Evolutionary conservation across 441 rosid species (phyloP).

Genomic region (Aleurites moluccanus): DNA sequence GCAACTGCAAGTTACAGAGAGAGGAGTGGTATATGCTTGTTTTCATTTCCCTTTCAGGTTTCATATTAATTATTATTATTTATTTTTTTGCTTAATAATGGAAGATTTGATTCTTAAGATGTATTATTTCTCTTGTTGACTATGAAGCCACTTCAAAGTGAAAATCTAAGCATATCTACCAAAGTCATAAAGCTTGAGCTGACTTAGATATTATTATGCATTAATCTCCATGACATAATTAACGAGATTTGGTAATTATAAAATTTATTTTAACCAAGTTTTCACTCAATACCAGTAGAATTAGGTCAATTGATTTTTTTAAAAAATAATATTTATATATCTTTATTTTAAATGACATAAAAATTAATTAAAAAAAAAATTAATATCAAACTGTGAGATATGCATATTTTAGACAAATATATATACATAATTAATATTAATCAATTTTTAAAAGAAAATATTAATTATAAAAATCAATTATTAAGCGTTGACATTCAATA

Average conservation of each 20-base stretch:
- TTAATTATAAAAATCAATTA: too few relatives aligned
- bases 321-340: too few relatives aligned
- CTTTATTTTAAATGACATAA: too few relatives aligned
- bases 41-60: neutral
- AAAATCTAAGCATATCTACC: neutral
- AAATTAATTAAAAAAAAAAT: too few relatives aligned
- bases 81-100: neutral
- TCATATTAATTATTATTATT: neutral
- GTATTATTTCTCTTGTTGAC: slow-evolving; percentile 1
- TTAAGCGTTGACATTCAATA: too few relatives aligned
- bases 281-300: neutral
- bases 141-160: slow-evolving; percentile 1
- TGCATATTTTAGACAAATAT: too few relatives aligned
- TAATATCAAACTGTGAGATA: too few relatives aligned
- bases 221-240: neutral
- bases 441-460: too few relatives aligned
- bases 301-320: too few relatives aligned
- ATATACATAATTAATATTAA: too few relatives aligned
- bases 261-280: neutral
- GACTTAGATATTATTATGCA: neutral
- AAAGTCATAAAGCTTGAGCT: neutral
- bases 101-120: slow-evolving; percentile 16
- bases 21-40: neutral
- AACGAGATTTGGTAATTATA: neutral
- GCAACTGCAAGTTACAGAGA: neutral